Conservation (phyloP, 192 early-diverging fungal genomes). For the Lobosporangium transversale region DNA sequence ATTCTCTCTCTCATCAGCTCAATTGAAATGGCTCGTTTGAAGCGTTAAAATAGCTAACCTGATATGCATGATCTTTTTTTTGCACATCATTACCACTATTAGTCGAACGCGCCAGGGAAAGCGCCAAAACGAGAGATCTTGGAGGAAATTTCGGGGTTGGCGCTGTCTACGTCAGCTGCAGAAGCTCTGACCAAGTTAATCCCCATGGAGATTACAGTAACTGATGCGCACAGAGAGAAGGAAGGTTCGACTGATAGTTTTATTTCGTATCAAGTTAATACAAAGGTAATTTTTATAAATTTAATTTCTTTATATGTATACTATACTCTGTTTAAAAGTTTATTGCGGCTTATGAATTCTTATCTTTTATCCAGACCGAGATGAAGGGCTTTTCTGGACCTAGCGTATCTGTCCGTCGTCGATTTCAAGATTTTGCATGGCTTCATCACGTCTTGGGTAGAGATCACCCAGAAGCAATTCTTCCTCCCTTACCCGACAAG, state of each 20-base stretch:
- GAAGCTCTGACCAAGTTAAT: conserved; percentile 29
- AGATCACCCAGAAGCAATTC: conserved; percentile 82
- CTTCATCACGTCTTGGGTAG: conserved; percentile 77
- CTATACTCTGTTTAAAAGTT: too few species aligned
- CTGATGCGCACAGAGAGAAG: conserved; percentile 88
- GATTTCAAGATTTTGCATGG: conserved; percentile 97
- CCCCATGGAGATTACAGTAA: conserved; percentile 71
- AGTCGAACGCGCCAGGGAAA: conserved; percentile 49
- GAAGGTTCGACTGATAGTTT: conserved; percentile 85
- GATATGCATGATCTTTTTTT: not conserved
- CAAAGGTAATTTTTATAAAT: conserved; percentile 60
- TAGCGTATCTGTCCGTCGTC: conserved; percentile 77
- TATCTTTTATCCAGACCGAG: conserved; percentile 59
- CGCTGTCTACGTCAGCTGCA: conserved; percentile 26
- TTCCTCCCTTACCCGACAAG: conserved; percentile 93
- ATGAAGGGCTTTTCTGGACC: conserved; percentile 62
- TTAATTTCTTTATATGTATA: too few species aligned
- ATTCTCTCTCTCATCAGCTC: too few species aligned
- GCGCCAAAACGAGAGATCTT: conserved; percentile 30
- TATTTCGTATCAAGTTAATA: conserved; percentile 86
- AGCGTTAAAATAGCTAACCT: not conserved
- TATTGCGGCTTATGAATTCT: not conserved
- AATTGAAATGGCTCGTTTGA: not conserved
- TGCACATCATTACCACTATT: not conserved
- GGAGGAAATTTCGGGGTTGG: conserved; percentile 15